Percentiles rank a stretch among this genome's conserved stretches.
Evolutionary conservation across 768 basidiomycete genomes (phyloP).

Genomic region (Coprinopsis marcescibilis): DNA sequence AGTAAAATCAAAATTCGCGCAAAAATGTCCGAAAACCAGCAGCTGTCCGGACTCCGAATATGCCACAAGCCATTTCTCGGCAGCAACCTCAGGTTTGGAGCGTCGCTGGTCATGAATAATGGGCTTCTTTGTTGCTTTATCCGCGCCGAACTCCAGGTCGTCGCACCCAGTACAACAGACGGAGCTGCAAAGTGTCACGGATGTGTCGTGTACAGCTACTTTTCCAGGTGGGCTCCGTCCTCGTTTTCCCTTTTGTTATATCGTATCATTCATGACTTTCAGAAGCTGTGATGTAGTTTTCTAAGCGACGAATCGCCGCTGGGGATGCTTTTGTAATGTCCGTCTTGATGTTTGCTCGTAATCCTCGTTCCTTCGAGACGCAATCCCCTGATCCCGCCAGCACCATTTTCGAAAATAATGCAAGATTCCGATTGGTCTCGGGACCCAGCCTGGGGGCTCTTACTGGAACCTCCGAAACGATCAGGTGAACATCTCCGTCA

Average conservation of each 20-base stretch:
- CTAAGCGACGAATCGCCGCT: not conserved
- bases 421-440: not conserved
- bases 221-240: constrained; percentile 1
- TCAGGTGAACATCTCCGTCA: not conserved
- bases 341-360: not conserved
- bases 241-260: not conserved
- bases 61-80: too few species aligned
- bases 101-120: not conserved
- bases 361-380: not conserved
- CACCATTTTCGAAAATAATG: not conserved
- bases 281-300: not conserved
- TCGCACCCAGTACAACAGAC: too few species aligned
- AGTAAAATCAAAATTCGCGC: too few species aligned
- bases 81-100: too few species aligned
- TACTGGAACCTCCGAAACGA: not conserved
- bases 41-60: too few species aligned
- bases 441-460: constrained; percentile 7
- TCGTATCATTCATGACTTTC: not conserved
- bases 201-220: not conserved
- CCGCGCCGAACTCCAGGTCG: constrained; percentile 3
- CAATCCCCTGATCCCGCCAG: not conserved
- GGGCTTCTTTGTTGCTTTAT: not conserved
- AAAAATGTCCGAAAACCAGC: too few species aligned
- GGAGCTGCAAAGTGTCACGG: not conserved
- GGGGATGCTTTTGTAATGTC: not conserved